Conservation (phyloP, 1,284 basidiomycete genomes). For the Xerocomus minutiporus region DNA sequence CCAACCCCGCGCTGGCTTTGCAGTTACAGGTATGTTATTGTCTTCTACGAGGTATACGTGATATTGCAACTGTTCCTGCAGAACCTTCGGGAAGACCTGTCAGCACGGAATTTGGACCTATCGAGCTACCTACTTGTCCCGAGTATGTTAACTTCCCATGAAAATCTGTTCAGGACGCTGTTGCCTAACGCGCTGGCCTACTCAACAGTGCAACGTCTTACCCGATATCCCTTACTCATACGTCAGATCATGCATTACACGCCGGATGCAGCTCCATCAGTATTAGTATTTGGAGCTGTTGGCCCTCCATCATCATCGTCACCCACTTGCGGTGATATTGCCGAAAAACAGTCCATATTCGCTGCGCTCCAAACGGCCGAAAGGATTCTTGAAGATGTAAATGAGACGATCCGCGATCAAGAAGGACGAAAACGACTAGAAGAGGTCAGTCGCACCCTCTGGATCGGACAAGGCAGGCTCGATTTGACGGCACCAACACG, state of each 20-base stretch:
- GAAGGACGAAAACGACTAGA: constrained; percentile 73
- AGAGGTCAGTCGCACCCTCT: constrained; percentile 72
- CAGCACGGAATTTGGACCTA: constrained; percentile 79
- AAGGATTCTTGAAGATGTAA: constrained; percentile 73
- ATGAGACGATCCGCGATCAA: constrained; percentile 85
- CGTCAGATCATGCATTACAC: constrained; percentile 84
- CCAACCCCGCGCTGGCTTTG: constrained; percentile 59
- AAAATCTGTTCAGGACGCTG: background rate
- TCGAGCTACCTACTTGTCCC: constrained; percentile 89
- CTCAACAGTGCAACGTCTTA: constrained; percentile 85
- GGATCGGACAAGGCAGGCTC: constrained; percentile 82
- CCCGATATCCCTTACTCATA: constrained; percentile 86
- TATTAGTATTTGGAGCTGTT: background rate
- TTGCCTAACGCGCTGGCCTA: background rate
- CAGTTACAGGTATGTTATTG: constrained; percentile 59
- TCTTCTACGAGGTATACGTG: background rate
- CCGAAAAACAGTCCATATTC: constrained; percentile 55
- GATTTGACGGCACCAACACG: constrained; percentile 89
- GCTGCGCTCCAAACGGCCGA: constrained; percentile 65
- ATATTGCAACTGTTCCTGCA: constrained; percentile 26
- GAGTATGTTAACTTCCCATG: constrained; percentile 48
- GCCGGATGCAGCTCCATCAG: constrained; percentile 29
- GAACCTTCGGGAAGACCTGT: constrained; percentile 69
- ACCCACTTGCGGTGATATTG: constrained; percentile 10
- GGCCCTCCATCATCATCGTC: background rate